Evolutionary conservation across 805 yeast genomes (phyloP).

Genomic region (Ogataea zsoltii): DNA sequence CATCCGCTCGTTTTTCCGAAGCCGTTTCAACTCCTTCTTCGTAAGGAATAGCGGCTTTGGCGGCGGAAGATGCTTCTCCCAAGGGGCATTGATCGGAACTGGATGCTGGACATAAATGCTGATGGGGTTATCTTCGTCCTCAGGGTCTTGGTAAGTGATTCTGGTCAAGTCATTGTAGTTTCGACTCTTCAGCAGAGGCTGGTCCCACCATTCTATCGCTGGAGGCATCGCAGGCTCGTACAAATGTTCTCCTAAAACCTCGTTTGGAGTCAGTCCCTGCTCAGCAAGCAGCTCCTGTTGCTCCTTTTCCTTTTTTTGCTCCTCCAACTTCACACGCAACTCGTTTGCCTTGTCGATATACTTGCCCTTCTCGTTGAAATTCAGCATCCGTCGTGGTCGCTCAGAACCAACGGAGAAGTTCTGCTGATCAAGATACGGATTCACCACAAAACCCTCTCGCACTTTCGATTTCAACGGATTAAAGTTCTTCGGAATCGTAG

Average conservation of each 20-base stretch:
- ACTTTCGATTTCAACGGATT: slow-evolving; percentile 27
- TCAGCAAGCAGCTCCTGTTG: slow-evolving; percentile 32
- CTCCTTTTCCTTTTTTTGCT: slow-evolving; percentile 36
- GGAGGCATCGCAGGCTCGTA: slow-evolving; percentile 59
- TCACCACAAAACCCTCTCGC: slow-evolving; percentile 31
- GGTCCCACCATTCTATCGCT: slow-evolving; percentile 87
- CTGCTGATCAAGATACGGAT: slow-evolving; percentile 36
- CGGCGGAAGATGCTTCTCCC: slow-evolving; percentile 47
- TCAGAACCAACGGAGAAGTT: slow-evolving; percentile 21
- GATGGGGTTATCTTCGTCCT: slow-evolving; percentile 48
- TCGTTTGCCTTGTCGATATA: slow-evolving; percentile 55
- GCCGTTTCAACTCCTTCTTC: slow-evolving; percentile 70
- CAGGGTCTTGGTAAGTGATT: slow-evolving; percentile 37
- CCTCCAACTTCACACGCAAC: slow-evolving; percentile 42
- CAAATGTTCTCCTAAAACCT: slow-evolving; percentile 53
- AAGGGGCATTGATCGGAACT: slow-evolving; percentile 58
- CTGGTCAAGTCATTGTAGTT: slow-evolving; percentile 39
- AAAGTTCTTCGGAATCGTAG: slow-evolving; percentile 16
- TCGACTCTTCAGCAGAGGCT: slow-evolving; percentile 44
- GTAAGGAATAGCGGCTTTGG: slow-evolving; percentile 62
- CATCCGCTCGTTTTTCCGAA: slow-evolving; percentile 69
- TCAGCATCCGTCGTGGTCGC: slow-evolving; percentile 40
- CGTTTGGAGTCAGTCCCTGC: slow-evolving; percentile 53
- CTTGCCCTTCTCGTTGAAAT: slow-evolving; percentile 65
- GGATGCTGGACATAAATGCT: slow-evolving; percentile 84